phyloP scores from a whole-genome alignment of 208 protist genomes.

The Trypanosoma platydactyli region DNA sequence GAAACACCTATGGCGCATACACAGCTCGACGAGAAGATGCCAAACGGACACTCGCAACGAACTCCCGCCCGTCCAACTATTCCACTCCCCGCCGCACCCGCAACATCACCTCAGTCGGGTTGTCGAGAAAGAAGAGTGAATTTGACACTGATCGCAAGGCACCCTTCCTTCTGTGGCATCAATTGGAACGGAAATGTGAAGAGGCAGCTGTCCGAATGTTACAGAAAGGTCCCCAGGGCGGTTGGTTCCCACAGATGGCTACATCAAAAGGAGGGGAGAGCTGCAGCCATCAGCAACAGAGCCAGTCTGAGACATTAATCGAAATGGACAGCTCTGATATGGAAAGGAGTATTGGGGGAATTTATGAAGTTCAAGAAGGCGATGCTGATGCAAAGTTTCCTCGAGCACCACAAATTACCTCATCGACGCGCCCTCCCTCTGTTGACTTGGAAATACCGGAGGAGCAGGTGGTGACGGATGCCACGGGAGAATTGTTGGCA shows the following conservation, averaged over 20 bases:
- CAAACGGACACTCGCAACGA: too few species aligned
- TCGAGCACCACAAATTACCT: neutral
- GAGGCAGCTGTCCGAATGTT: neutral
- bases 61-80: too few species aligned
- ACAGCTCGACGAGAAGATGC: too few species aligned
- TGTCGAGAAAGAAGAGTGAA: neutral
- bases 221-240: neutral
- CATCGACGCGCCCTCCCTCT: conserved; percentile 11
- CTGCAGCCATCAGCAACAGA: neutral
- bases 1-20: neutral
- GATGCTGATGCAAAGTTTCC: neutral
- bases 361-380: neutral
- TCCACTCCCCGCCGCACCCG: neutral
- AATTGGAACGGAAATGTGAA: conserved; percentile 8
- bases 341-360: neutral
- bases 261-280: too few species aligned
- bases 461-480: too few species aligned
- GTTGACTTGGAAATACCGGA: neutral
- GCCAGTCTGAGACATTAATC: neutral
- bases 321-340: neutral
- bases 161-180: conserved; percentile 7
- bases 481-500: too few species aligned
- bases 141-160: neutral
- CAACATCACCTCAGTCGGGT: too few species aligned
- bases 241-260: neutral